Base-by-base conservation (phyloP, 163 green algal species). In the Chlamydomonas reinhardtii region DNA sequence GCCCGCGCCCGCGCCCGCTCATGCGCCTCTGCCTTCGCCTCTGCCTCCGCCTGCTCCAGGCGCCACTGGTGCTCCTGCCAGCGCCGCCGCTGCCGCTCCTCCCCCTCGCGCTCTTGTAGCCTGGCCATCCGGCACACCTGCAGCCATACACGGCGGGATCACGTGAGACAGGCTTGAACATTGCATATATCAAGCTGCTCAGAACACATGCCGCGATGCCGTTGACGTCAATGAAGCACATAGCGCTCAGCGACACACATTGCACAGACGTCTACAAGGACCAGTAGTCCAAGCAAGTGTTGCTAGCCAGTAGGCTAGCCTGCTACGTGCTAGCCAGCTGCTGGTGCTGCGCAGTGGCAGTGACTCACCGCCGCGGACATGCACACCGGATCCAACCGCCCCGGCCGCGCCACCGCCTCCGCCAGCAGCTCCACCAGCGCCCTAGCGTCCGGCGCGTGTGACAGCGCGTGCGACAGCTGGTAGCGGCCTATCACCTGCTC, bases 51-150 rank as follows among this genome's bases (percentile, higher is more conserved):
- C 71, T 19, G 71, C 22, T 34, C 37, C 71, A 29, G 19, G 11
- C 22, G 22, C 32, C 37, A 32, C 37, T 27, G 69, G 25, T 48
- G 71, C 71, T 32, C 34, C n/a, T 32, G 54, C 54, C 31, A 78
- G 59, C 29, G 74, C 74, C 52, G 52, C 29, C 32, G n/a, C 27
- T 32, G 52, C 74, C 56, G 52, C 75, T 22, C 17, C 64, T 52
- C 8, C 32, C 34, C 14, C 69, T 54, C 69, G 1, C 6, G 35
- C 32, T 48, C n/a, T 37, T 32, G 37, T 32, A 85, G 79, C 35
- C 79, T 52, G 6, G 54, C 79, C 79, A 85, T 85, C 15, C 69
- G 79, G 31, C 79, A 85, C 2, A 78, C 48, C 48, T 56, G 48
- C 43, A 11, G 11, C 43, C n/a, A n/a, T n/a, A n/a, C n/a, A n/a